Evolutionary conservation across 2,329 filamentous ascomycete genomes (phyloP).

Genomic region (Calonectria hawksworthii): DNA sequence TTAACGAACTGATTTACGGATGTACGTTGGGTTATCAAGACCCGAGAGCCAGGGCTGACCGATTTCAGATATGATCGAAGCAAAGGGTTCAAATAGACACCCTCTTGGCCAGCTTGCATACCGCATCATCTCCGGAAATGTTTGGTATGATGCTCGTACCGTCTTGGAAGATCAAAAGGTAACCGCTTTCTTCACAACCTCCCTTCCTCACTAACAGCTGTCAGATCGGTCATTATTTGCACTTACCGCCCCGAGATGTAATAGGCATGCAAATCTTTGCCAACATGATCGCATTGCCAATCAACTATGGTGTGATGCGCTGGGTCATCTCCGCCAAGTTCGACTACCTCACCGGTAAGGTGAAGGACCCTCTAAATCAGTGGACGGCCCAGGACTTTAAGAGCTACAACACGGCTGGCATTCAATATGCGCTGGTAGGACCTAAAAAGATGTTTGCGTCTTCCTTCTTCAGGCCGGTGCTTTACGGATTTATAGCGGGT

Average conservation of each 20-base stretch:
- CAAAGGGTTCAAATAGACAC: constrained; percentile 64
- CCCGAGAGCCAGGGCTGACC: constrained; percentile 50
- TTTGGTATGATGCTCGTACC: constrained; percentile 71
- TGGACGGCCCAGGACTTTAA: constrained; percentile 72
- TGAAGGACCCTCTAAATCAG: constrained; percentile 68
- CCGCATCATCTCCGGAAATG: constrained; percentile 71
- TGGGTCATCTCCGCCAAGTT: constrained; percentile 71
- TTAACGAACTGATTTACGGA: constrained; percentile 13
- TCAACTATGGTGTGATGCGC: constrained; percentile 72
- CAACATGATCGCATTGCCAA: constrained; percentile 69
- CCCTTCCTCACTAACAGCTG: neutral
- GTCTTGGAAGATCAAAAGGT: constrained; percentile 72
- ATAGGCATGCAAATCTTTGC: constrained; percentile 75
- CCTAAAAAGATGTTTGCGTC: constrained; percentile 59
- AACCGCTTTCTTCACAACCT: no score
- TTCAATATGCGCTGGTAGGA: constrained; percentile 72
- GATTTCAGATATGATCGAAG: constrained; percentile 65
- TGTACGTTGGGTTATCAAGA: neutral
- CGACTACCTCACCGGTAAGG: constrained; percentile 65
- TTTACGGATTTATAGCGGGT: constrained; percentile 68
- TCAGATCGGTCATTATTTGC: constrained; percentile 73
- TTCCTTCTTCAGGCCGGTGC: constrained; percentile 62
- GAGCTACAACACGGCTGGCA: constrained; percentile 65
- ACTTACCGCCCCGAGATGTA: constrained; percentile 69
- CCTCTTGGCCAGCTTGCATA: constrained; percentile 71